Evolutionary conservation across 768 basidiomycete species (phyloP).

Genomic region (Suillus cothurnatus): DNA sequence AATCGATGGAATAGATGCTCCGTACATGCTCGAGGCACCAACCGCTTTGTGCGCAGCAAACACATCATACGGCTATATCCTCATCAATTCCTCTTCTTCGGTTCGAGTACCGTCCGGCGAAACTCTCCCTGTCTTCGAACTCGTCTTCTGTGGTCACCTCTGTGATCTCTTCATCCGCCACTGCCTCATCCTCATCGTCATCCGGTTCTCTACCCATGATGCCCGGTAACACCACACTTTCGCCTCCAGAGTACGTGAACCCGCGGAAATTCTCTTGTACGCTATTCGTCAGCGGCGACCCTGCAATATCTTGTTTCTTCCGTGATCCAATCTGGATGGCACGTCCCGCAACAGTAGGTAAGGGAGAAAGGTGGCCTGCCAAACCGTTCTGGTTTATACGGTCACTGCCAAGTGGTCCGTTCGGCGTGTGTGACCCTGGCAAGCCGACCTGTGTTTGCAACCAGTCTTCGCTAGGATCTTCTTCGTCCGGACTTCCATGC

Average conservation of each 20-base stretch:
- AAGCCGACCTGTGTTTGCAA: conserved; percentile 42
- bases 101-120: conserved; percentile 72
- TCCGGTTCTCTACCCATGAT: conserved; percentile 35
- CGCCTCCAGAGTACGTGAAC: conserved; percentile 85
- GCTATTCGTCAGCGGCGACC: conserved; percentile 81
- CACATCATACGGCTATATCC: conserved; percentile 33
- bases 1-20: conserved; percentile 1
- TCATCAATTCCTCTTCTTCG: conserved; percentile 47
- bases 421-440: conserved; percentile 57
- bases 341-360: conserved; percentile 21
- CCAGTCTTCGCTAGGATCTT: conserved; percentile 72
- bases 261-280: conserved; percentile 97
- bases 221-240: conserved; percentile 56
- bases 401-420: conserved; percentile 78
- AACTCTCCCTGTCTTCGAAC: conserved; percentile 62
- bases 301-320: conserved; percentile 46
- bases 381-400: conserved; percentile 21
- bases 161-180: conserved; percentile 52
- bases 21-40: background rate
- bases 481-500: conserved; percentile 47
- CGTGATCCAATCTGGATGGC: conserved; percentile 55
- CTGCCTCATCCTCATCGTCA: conserved; percentile 41
- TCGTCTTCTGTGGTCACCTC: conserved; percentile 75
- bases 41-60: background rate
- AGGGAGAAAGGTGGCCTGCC: background rate